Evolutionary conservation across 2,329 filamentous ascomycete genomes (phyloP).

Genomic region (Falciphora oryzae): DNA sequence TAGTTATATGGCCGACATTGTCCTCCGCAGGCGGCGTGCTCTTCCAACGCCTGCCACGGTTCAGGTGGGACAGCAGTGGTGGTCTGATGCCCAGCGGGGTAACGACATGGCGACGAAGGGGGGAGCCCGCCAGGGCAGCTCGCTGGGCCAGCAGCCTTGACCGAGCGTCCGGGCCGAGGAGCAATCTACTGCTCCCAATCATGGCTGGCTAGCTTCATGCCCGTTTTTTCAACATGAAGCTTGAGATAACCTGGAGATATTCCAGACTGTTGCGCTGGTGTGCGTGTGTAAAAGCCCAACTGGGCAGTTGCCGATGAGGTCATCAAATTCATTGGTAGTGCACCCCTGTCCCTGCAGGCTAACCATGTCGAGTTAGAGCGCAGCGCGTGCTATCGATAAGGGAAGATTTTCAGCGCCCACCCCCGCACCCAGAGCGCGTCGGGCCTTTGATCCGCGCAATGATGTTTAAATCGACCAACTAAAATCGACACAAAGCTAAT

Average conservation of each 20-base stretch:
- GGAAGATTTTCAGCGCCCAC: too few species aligned
- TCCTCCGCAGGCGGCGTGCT: constrained; percentile 26
- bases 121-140: neutral
- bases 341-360: neutral
- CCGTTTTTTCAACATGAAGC: neutral
- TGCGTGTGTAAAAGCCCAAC: neutral
- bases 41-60: neutral
- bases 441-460: too few species aligned
- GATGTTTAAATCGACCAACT: neutral
- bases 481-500: neutral
- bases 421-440: too few species aligned
- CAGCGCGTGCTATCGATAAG: neutral
- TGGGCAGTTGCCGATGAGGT: neutral
- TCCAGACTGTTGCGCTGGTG: neutral
- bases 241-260: neutral
- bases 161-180: neutral
- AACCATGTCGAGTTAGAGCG: neutral
- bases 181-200: constrained; percentile 1
- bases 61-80: neutral
- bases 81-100: neutral
- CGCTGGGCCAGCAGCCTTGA: neutral
- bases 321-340: neutral
- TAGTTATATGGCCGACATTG: constrained; percentile 75
- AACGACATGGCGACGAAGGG: neutral
- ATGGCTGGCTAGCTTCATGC: neutral